Base-by-base conservation (phyloP, 1,284 basidiomycete species). In the Cryptococcus hybrid region DNA sequence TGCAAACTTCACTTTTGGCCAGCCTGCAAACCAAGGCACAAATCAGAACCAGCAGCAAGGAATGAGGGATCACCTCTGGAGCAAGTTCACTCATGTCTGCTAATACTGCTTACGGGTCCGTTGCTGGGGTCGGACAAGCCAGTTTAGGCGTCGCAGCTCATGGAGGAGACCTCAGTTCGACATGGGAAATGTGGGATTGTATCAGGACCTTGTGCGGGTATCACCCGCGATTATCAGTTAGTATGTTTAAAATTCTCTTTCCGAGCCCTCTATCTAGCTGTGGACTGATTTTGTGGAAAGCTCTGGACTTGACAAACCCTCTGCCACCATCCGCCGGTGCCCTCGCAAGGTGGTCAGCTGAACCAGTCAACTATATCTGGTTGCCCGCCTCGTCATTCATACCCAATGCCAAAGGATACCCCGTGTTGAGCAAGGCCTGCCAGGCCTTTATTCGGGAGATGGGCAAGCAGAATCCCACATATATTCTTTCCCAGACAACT, bases 151-250 rank as follows among this genome's bases (percentile, higher is more conserved):
- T 81, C 11, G 52, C 45, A 5, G 51, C 57, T 3, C 35, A 47
- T n/a, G 46, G 55, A 4, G 81, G 82, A 6, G 88, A 91, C 63
- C 82, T 90, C 24, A 88, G 88, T 69, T 86, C 85, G 4, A 91
- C 89, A 1, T 99, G 95, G 94, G 94, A 99, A 75, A 92, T 93
- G 83, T 99, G 96, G 96, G 94, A 98, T 76, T 84, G 87, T 47
- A 90, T 99, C 59, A 83, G 93, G 57, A 86, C 87, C 3, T 82
- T 97, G 15, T 98, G 95, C 76, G 87, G 86, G 52, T 95, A 94
- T 76, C 88, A 88, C 74, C 83, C 86, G 5, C 84, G 94, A n/a
- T 75, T 99, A 50, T 87, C 87, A 1, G 76, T 95, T 51, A 88
- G 92, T 94, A 67, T 76, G 84, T 8, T 8, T 24, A 40, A 30